Evolutionary conservation across 257 asterid species (phyloP).

Genomic region (Petrea volubilis): DNA sequence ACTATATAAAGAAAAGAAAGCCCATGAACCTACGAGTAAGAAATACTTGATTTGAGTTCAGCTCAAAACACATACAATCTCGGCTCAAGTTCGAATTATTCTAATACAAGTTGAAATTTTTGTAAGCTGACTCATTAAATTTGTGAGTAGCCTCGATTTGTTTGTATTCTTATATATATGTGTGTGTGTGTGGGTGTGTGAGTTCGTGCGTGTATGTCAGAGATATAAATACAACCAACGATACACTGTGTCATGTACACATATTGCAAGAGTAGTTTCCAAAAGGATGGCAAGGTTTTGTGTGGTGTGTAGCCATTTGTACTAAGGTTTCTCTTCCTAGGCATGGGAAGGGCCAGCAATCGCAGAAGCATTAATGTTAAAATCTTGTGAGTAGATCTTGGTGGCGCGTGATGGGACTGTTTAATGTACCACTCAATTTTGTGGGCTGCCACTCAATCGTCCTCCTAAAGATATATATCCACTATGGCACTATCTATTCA

Average conservation of each 20-base stretch:
- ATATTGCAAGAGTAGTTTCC: background rate
- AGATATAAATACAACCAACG: background rate
- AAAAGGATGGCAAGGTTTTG: background rate
- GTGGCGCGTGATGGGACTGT: slow-evolving; percentile 1
- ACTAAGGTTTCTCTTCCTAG: background rate
- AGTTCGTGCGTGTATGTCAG: too few species aligned
- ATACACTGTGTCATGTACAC: background rate
- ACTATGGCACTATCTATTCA: background rate
- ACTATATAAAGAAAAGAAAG: too few species aligned
- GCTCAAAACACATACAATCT: too few species aligned
- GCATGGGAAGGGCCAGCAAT: background rate
- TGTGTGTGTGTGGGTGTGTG: too few species aligned
- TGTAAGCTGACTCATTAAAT: too few species aligned
- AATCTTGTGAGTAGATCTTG: slow-evolving; percentile 18
- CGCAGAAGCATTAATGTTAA: background rate
- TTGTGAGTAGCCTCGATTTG: too few species aligned
- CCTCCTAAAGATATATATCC: background rate
- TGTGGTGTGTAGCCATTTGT: background rate
- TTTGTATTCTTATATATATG: too few species aligned
- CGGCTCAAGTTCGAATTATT: too few species aligned
- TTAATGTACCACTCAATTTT: background rate
- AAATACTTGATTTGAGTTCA: too few species aligned
- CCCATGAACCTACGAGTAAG: too few species aligned
- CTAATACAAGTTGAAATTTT: too few species aligned
- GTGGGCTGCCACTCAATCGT: background rate